Evolutionary conservation across 495 filamentous ascomycete species (phyloP).

Genomic region (Hypoxylon fragiforme): DNA sequence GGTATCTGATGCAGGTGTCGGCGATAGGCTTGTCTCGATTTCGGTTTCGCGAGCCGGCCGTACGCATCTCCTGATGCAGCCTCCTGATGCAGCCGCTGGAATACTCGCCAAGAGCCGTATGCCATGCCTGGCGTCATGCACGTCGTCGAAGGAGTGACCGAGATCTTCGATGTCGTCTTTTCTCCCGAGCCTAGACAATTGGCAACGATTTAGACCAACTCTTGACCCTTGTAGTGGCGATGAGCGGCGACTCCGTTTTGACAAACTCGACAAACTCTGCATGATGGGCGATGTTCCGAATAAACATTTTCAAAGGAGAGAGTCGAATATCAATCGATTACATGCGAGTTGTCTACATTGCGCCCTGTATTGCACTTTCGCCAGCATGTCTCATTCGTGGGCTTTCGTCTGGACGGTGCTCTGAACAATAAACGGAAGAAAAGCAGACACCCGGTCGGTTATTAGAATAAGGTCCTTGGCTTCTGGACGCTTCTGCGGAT

Average conservation of each 20-base stretch:
- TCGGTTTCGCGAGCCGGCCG: not conserved
- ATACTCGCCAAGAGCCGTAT: slow-evolving; percentile 13
- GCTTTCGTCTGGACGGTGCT: not conserved
- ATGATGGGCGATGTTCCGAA: too few species aligned
- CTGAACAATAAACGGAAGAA: slow-evolving; percentile 8
- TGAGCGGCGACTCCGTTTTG: not conserved
- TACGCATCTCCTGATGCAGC: not conserved
- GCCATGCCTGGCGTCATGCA: not conserved
- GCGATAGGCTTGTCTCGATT: not conserved
- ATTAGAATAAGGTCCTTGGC: slow-evolving; percentile 12
- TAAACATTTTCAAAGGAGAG: too few species aligned
- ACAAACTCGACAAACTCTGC: not conserved
- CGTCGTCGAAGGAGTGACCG: not conserved
- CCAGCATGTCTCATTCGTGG: too few species aligned
- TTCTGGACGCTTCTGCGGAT: slow-evolving; percentile 11
- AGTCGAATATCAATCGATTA: too few species aligned
- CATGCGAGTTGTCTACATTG: too few species aligned
- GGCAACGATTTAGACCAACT: not conserved
- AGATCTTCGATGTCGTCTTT: not conserved
- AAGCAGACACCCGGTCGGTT: slow-evolving; percentile 15
- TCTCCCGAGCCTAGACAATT: not conserved
- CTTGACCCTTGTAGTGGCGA: not conserved
- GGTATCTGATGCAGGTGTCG: not conserved
- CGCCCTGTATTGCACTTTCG: too few species aligned
- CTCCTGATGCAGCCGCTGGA: too few species aligned